A percentile compares a stretch with the other conserved stretches of the same genome.
These are phyloP conservation scores for Diaporthe citrichinensis DNA, from an alignment of 2,329 filamentous ascomycete species.

Conservation along the genomic window DNA sequence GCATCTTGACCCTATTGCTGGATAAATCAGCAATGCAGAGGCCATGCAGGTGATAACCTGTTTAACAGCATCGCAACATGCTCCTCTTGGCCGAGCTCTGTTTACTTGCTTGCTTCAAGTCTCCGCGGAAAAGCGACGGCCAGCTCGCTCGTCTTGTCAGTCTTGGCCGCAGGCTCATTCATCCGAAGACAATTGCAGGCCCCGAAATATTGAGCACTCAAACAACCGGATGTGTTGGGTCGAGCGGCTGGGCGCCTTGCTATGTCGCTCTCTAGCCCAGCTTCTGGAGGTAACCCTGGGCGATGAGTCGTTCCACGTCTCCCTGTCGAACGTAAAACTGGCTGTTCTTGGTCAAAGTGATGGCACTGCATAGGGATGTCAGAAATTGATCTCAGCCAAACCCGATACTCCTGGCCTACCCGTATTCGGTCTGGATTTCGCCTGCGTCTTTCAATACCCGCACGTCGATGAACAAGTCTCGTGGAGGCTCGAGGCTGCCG, in stretches of 20 bases:
- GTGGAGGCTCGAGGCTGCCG: slow-evolving; percentile 92
- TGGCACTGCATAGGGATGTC: slow-evolving; percentile 71
- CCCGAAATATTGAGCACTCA: not conserved
- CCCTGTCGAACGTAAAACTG: slow-evolving; percentile 97
- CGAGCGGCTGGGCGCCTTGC: not conserved
- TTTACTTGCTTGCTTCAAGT: not conserved
- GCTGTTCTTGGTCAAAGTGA: slow-evolving; percentile 97
- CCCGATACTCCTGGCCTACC: slow-evolving; percentile 67
- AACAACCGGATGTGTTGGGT: not conserved
- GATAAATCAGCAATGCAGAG: slow-evolving; percentile 15
- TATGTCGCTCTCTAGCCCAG: slow-evolving; percentile 73
- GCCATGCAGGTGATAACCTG: slow-evolving; percentile 2
- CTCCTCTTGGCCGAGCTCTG: not conserved
- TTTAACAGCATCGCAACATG: not conserved
- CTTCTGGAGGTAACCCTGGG: slow-evolving; percentile 94
- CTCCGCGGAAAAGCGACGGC: not conserved
- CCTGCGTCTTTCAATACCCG: slow-evolving; percentile 96
- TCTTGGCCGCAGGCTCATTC: not conserved
- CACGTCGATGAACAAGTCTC: slow-evolving; percentile 96
- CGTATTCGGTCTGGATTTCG: slow-evolving; percentile 99
- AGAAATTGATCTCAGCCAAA: slow-evolving; percentile 26
- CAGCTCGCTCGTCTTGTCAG: not conserved
- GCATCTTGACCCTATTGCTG: not conserved
- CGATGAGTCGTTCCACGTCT: slow-evolving; percentile 93
- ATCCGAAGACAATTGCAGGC: not conserved